These are phyloP conservation scores for Rhizopogon vinicolor DNA, from an alignment of 768 basidiomycete species.

Conservation along the genomic window DNA sequence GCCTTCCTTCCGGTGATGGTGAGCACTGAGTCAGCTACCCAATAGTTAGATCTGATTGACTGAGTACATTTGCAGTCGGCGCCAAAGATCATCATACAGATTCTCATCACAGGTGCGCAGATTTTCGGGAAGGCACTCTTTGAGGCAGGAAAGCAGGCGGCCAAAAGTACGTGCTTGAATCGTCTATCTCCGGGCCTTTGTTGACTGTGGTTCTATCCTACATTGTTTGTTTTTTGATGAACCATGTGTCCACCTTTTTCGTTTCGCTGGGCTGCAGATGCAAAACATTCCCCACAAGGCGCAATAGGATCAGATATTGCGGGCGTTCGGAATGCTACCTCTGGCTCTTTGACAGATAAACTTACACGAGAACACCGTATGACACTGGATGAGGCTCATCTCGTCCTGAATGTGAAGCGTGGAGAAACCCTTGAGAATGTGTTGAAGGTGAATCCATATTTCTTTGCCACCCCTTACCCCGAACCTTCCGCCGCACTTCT, in stretches of 20 bases:
- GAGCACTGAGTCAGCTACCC: not conserved
- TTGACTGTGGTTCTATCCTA: not conserved
- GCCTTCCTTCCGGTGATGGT: not conserved
- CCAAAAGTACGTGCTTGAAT: slow-evolving; percentile 68
- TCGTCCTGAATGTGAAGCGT: slow-evolving; percentile 86
- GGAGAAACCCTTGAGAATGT: slow-evolving; percentile 65
- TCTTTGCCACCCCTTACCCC: not conserved
- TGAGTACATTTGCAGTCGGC: slow-evolving; percentile 48
- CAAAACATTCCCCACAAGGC: slow-evolving; percentile 72
- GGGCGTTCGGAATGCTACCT: slow-evolving; percentile 70
- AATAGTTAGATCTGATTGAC: not conserved
- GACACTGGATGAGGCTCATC: slow-evolving; percentile 92
- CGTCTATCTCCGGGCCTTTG: not conserved
- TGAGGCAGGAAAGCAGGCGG: slow-evolving; percentile 89
- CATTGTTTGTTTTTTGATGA: not conserved
- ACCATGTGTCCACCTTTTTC: not conserved
- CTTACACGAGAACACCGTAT: slow-evolving; percentile 84
- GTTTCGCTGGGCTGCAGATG: slow-evolving; percentile 49
- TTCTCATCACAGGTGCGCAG: slow-evolving; percentile 68
- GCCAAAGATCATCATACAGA: slow-evolving; percentile 77
- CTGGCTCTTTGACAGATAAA: slow-evolving; percentile 73
- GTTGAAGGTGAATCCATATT: slow-evolving; percentile 52
- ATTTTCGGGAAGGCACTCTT: slow-evolving; percentile 89
- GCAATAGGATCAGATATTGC: slow-evolving; percentile 64
- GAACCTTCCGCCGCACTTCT: not conserved